Conservation (phyloP, 495 filamentous ascomycete genomes). For the Tuber indicum region DNA sequence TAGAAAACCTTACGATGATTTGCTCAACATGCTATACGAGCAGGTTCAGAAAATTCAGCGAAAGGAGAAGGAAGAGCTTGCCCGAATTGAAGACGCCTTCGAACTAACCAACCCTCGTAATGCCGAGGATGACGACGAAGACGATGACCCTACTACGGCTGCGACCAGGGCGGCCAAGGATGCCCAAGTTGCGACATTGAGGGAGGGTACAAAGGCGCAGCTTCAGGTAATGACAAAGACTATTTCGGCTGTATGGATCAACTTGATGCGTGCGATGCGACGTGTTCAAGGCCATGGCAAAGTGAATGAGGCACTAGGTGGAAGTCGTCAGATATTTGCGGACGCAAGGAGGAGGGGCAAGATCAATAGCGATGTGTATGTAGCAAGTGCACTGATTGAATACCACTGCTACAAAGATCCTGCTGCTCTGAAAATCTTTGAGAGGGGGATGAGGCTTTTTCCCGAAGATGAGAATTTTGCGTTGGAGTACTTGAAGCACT, state of each 20-base stretch:
- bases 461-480: slow-evolving; percentile 87
- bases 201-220: slow-evolving; percentile 63
- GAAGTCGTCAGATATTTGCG: slow-evolving; percentile 75
- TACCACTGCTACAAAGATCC: slow-evolving; percentile 92
- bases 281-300: slow-evolving; percentile 89
- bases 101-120: slow-evolving; percentile 46
- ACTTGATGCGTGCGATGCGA: slow-evolving; percentile 85
- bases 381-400: slow-evolving; percentile 84
- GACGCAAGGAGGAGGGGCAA: slow-evolving; percentile 79
- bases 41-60: slow-evolving; percentile 66
- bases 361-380: slow-evolving; percentile 87
- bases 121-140: slow-evolving; percentile 57
- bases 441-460: slow-evolving; percentile 84
- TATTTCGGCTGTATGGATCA: slow-evolving; percentile 88
- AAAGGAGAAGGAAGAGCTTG: slow-evolving; percentile 63
- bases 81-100: slow-evolving; percentile 61
- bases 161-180: slow-evolving; percentile 54
- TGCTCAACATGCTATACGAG: slow-evolving; percentile 77
- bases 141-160: slow-evolving; percentile 52
- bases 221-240: slow-evolving; percentile 65
- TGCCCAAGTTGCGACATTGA: slow-evolving; percentile 62
- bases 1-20: slow-evolving; percentile 71
- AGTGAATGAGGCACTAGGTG: slow-evolving; percentile 57
- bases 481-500: slow-evolving; percentile 88
- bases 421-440: slow-evolving; percentile 87